Conservation (phyloP, 2,329 filamentous ascomycete genomes). For the Penicillium palitans region DNA sequence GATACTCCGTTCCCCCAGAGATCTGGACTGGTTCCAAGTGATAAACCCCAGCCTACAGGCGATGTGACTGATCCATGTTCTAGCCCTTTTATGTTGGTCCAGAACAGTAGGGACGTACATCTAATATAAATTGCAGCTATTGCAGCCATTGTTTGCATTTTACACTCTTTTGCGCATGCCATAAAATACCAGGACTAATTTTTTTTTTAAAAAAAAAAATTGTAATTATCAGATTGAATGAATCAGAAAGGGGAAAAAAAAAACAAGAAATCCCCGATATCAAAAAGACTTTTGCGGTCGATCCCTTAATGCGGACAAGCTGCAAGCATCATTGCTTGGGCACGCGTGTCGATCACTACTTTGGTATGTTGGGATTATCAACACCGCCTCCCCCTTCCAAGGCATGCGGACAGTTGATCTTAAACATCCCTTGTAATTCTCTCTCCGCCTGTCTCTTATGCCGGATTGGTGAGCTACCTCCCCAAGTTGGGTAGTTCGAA, state of each 20-base stretch:
- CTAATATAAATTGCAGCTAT: background rate
- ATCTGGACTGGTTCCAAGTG: background rate
- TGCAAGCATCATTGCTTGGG: constrained; percentile 18
- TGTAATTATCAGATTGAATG: background rate
- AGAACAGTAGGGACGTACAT: background rate
- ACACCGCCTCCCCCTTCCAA: constrained; percentile 26
- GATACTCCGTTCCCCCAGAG: background rate
- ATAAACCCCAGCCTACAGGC: background rate
- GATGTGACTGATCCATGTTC: background rate
- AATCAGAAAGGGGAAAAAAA: background rate
- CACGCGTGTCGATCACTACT: constrained; percentile 24
- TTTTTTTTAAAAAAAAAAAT: background rate
- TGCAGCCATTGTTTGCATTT: background rate
- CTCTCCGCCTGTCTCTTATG: background rate
- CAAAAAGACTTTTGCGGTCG: background rate
- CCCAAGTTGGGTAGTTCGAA: background rate
- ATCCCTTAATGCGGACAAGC: constrained; percentile 15
- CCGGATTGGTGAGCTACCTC: background rate
- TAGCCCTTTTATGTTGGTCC: background rate
- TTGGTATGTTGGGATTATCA: constrained; percentile 22
- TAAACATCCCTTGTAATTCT: constrained; percentile 7
- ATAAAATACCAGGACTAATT: background rate
- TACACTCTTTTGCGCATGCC: background rate
- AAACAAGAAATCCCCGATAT: constrained; percentile 7
- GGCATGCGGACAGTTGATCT: constrained; percentile 5